Base-by-base conservation (phyloP, 495 filamentous ascomycete genomes). In the Poronia punctata region DNA sequence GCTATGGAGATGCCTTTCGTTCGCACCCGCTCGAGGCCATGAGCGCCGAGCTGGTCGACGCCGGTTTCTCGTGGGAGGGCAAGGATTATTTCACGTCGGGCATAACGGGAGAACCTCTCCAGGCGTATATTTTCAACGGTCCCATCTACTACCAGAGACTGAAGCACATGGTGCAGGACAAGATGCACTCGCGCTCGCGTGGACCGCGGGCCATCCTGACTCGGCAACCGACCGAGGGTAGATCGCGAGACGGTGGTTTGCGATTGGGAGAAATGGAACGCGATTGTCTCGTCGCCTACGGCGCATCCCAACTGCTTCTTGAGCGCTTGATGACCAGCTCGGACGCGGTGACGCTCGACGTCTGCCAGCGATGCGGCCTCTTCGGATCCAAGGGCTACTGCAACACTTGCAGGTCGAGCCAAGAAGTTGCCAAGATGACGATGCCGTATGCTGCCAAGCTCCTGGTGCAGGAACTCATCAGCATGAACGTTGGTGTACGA, bases 101-200 rank as follows among this genome's bases (percentile, higher is more conserved):
- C 31, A 95, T 97, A 59, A 97, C 93, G 0, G 92, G 92, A 52
- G 90, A 97, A 66, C 74, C 83, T 2, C 73, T 96, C 14, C 86
- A 90, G 31, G 88, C 88, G 25, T 97, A 99, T 57, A 89, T 99
- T 62, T 99, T 96, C 74, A 93, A 90, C 52, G 92, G 92, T 0
- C 92, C 92, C 3, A 97, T 96, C 64, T 99, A 94, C 73, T 99
- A 99, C 73, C 92, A 99, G 72, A 95, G 95, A 52, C 79, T 99
- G 29, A 99, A 97, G 77, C 92, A 99, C 77, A 99, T 99, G 92
- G 92, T 99, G 21, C 87, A 95, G 59, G 92, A 99, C 54, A 99
- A 99, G 73, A 96, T 99, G 90, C 92, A 99, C 64, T 86, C 88
- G 7, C 88, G 92, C 39, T 78, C 88, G 7, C 82, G 85, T 30